These are phyloP conservation scores for Lentinus polychrous DNA, from an alignment of 1,284 basidiomycete species.

Conservation along the genomic window DNA sequence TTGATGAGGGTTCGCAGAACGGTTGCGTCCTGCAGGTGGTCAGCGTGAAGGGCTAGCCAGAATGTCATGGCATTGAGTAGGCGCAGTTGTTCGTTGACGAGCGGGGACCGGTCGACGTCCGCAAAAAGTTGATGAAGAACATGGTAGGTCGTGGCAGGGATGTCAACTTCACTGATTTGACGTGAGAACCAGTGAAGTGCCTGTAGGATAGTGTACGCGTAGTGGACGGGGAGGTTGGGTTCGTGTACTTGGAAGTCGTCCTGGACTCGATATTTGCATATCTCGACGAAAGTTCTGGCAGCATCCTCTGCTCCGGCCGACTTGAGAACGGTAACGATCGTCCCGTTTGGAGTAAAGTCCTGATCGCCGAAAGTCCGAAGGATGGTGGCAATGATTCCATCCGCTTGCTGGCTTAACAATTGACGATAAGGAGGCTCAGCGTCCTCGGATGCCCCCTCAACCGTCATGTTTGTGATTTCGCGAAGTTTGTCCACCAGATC, in stretches of 20 bases:
- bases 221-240: conserved; percentile 56
- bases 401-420: conserved; percentile 38
- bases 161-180: conserved; percentile 31
- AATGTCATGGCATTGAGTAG: conserved; percentile 69
- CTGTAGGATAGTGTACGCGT: conserved; percentile 40
- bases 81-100: conserved; percentile 84
- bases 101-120: conserved; percentile 57
- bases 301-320: conserved; percentile 26
- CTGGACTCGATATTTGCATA: conserved; percentile 44
- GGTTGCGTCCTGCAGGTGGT: conserved; percentile 49
- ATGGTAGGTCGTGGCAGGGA: conserved; percentile 62
- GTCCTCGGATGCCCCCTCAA: conserved; percentile 24
- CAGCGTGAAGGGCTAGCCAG: conserved; percentile 55
- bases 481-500: conserved; percentile 32
- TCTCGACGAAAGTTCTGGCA: conserved; percentile 35
- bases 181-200: conserved; percentile 54
- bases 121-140: conserved; percentile 71
- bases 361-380: conserved; percentile 58
- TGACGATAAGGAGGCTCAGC: conserved; percentile 8
- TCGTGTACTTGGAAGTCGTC: conserved; percentile 46
- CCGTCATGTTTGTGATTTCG: conserved; percentile 19
- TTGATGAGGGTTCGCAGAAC: conserved; percentile 65
- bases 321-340: conserved; percentile 41
- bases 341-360: conserved; percentile 38
- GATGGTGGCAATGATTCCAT: conserved; percentile 49